Evolutionary conservation across 352 stramenopile species (phyloP).

Genomic region (Sclerospora graminicola): DNA sequence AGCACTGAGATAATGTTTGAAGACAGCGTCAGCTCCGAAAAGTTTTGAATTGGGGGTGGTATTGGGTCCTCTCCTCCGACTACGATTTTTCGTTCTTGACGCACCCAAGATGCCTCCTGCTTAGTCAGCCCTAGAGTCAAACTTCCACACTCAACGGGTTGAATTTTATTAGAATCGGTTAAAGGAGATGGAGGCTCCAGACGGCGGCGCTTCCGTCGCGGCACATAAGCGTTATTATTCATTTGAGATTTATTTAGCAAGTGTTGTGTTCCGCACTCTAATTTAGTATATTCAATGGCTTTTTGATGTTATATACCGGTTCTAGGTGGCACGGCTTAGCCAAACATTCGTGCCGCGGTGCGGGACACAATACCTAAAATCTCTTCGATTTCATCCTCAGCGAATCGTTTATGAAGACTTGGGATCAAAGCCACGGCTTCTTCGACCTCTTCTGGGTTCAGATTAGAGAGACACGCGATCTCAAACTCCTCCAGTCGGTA

Average conservation of each 20-base stretch:
- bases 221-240: slow-evolving; percentile 23
- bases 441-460: slow-evolving; percentile 86
- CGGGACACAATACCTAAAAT: slow-evolving; percentile 83
- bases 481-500: slow-evolving; percentile 85
- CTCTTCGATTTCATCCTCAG: slow-evolving; percentile 86
- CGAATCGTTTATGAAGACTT: slow-evolving; percentile 82
- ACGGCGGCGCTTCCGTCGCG: slow-evolving; percentile 32
- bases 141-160: not conserved
- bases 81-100: slow-evolving; percentile 41
- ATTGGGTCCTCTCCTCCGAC: slow-evolving; percentile 23
- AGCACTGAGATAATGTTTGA: slow-evolving; percentile 17
- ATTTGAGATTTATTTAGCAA: not conserved
- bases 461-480: slow-evolving; percentile 83
- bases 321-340: slow-evolving; percentile 26
- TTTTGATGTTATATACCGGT: too few relatives aligned
- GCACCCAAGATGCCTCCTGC: slow-evolving; percentile 38
- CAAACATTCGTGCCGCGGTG: slow-evolving; percentile 81
- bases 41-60: slow-evolving; percentile 22
- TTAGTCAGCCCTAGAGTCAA: not conserved
- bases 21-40: slow-evolving; percentile 27
- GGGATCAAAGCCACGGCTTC: slow-evolving; percentile 83
- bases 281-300: too few relatives aligned
- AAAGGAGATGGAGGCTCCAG: slow-evolving; percentile 2
- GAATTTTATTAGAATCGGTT: not conserved
- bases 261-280: not conserved